Evolutionary conservation across 2,329 filamentous ascomycete species (phyloP).

Genomic region (Arthroderma uncinatum): DNA sequence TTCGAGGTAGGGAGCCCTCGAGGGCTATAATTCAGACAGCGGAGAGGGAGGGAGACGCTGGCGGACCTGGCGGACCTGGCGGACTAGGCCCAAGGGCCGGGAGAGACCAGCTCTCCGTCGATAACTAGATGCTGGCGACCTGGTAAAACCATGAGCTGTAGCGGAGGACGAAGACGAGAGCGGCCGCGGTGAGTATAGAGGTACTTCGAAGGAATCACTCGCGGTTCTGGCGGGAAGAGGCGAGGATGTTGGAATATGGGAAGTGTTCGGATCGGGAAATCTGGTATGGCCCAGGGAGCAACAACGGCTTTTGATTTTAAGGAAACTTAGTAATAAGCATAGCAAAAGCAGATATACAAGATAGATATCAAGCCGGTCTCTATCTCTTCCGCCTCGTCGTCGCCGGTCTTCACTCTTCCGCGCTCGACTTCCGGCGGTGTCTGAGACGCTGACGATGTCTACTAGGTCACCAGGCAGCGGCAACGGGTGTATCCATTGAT

Average conservation of each 20-base stretch:
- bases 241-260: neutral
- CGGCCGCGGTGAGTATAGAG: neutral
- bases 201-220: neutral
- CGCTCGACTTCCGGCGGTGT: neutral
- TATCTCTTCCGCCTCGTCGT: too few relatives aligned
- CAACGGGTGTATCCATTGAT: neutral
- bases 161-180: neutral
- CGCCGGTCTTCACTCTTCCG: neutral
- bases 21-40: conserved; percentile 16
- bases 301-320: neutral
- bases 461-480: conserved; percentile 1
- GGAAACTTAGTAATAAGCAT: neutral
- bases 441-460: neutral
- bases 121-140: conserved; percentile 11
- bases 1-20: conserved; percentile 15
- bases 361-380: too few relatives aligned
- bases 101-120: conserved; percentile 36
- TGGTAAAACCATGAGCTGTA: neutral
- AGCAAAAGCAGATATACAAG: too few relatives aligned
- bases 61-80: conserved; percentile 15
- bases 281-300: neutral
- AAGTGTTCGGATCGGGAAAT: neutral
- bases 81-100: conserved; percentile 11
- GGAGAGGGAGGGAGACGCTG: conserved; percentile 6
- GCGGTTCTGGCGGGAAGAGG: neutral